Evolutionary conservation across 1,139 yeast genomes (phyloP), one percentile per base, ranked within the genome.

Genomic region (Candida frijolesensis): DNA sequence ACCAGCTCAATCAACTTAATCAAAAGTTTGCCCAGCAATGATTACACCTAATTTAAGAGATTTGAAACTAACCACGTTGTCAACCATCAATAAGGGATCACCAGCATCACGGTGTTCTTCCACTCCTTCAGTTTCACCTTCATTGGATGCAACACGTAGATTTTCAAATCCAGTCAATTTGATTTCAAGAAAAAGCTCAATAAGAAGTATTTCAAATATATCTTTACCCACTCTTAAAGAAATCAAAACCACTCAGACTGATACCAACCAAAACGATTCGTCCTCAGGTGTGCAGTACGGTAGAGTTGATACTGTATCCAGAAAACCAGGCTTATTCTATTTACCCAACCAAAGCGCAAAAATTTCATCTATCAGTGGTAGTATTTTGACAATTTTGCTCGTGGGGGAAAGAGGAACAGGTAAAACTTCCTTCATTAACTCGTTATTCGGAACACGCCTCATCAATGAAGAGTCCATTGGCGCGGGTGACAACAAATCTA

Each of bases 341-440:
- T 61, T 72, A 25, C 76, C 76, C 0, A 50, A 47, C 6, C 76
- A 72, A 53, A 57, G 66, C 33, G 62, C 58, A 50, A 48, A 48
- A 3, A 51, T 55, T 29, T 51, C 54, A 19, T 53, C 51, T 18
- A 63, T 64, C 45, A 64, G 60, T 32, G 80, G 81, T 2, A 70
- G 67, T 3, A 55, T 56, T 14, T 75, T 78, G 64, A 84, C 89
- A 40, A 64, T 91, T 48, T 80, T 91, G 85, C 82, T 89, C 11
- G 84, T 86, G 32, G 97, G 97, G 4, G 75, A 79, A 10, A 73
- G 85, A 11, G 96, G 96, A 3, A 76, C 86, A 0, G 97, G 97
- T 4, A 89, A 91, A 65, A 80, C 96, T 2, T 84, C 96, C 0
- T 89, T 91, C 60, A 76, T 90, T 54, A 89, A 90, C 57, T 71